These are phyloP conservation scores for Panicum miliaceum DNA, from an alignment of 176 grass and related monocot species.

Conservation along the genomic window DNA sequence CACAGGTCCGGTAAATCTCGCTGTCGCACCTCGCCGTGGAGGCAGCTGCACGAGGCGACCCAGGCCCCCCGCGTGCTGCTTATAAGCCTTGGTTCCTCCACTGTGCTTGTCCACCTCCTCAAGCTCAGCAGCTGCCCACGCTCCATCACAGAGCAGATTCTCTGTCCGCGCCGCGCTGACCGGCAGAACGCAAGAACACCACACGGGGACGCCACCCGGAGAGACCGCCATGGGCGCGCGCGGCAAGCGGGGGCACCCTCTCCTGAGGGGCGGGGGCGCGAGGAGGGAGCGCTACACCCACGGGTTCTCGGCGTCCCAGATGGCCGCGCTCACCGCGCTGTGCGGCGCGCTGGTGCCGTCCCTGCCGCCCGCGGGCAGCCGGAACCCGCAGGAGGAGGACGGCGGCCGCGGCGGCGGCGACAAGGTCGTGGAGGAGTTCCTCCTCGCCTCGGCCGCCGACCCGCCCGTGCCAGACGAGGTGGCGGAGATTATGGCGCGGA, in stretches of 20 bases:
- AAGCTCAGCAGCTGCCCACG: not conserved
- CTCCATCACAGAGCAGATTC: not conserved
- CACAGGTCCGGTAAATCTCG: not conserved
- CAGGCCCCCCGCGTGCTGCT: not conserved
- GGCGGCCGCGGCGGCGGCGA: not conserved
- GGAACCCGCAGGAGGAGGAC: not conserved
- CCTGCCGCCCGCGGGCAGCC: constrained; percentile 16
- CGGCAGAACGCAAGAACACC: not conserved
- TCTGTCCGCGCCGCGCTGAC: not conserved
- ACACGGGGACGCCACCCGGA: not conserved
- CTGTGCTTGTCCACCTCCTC: constrained; percentile 16
- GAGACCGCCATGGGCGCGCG: constrained; percentile 39
- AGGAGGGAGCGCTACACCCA: constrained; percentile 62
- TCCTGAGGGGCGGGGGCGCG: constrained; percentile 48
- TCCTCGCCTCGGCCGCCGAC: constrained; percentile 68
- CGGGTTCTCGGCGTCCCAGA: constrained; percentile 79
- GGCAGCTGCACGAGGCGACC: not conserved
- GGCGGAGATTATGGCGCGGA: constrained; percentile 66
- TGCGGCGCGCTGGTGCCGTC: constrained; percentile 70
- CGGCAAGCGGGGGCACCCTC: constrained; percentile 61
- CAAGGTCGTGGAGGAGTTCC: constrained; percentile 52
- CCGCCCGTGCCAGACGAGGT: constrained; percentile 72
- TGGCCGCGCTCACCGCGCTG: constrained; percentile 55
- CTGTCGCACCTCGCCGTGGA: not conserved
- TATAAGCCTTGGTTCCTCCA: constrained; percentile 19